These are phyloP conservation scores for Dillenia suffruticosa DNA, from an alignment of 164 flowering plant species.

Conservation along the genomic window DNA sequence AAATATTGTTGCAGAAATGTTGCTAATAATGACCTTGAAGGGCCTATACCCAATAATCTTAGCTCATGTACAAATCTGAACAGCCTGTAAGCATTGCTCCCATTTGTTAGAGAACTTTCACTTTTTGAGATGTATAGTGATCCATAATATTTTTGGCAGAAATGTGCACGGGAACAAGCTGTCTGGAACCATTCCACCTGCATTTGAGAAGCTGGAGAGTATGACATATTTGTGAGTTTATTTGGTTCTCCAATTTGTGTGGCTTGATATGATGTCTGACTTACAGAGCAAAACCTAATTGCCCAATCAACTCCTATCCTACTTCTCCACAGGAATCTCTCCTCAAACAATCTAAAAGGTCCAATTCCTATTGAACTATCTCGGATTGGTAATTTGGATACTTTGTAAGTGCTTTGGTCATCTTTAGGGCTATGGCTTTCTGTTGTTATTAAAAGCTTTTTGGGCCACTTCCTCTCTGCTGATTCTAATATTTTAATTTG, in stretches of 20 bases:
- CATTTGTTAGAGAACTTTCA: constrained; percentile 1
- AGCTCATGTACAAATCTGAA: constrained; percentile 91
- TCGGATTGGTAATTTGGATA: constrained; percentile 84
- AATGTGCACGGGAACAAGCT: constrained; percentile 73
- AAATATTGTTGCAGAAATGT: constrained; percentile 54
- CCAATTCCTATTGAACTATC: constrained; percentile 87
- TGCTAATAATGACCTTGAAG: constrained; percentile 86
- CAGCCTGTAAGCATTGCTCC: constrained; percentile 59
- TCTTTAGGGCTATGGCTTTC: not conserved
- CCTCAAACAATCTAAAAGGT: constrained; percentile 61
- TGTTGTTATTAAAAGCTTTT: not conserved
- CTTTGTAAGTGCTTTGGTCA: constrained; percentile 53
- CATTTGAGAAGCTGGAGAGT: constrained; percentile 66
- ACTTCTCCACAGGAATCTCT: constrained; percentile 58
- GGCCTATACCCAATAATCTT: constrained; percentile 81
- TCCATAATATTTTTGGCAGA: constrained; percentile 29
- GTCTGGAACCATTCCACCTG: constrained; percentile 77
- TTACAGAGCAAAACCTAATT: too few relatives aligned
- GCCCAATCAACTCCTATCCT: too few relatives aligned
- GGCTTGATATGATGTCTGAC: too few relatives aligned
- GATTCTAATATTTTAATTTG: too few relatives aligned
- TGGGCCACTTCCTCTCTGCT: not conserved
- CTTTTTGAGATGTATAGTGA: not conserved
- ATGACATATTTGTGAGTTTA: constrained; percentile 78
- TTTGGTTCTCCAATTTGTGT: not conserved